These are phyloP conservation scores for Pythium diclinum DNA, from an alignment of 352 stramenopile species.

Conservation along the genomic window DNA sequence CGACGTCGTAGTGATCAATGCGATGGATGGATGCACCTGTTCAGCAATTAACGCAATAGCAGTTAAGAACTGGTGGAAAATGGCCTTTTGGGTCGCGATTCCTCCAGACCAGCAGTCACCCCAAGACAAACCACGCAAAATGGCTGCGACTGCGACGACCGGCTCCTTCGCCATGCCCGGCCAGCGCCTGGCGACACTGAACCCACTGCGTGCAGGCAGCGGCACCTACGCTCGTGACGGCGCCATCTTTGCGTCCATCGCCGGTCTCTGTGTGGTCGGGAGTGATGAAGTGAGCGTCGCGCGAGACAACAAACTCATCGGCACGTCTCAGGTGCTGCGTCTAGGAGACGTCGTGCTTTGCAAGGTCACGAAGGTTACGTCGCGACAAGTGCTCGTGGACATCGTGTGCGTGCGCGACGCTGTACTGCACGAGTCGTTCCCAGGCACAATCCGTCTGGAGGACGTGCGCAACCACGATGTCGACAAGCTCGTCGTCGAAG, in stretches of 20 bases:
- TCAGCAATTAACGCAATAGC: slow-evolving; percentile 1
- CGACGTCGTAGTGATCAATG: not conserved
- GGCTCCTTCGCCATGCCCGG: slow-evolving; percentile 48
- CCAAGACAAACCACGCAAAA: slow-evolving; percentile 19
- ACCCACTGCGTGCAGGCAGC: slow-evolving; percentile 37
- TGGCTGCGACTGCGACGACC: slow-evolving; percentile 17
- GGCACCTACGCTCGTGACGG: slow-evolving; percentile 61
- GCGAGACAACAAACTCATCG: slow-evolving; percentile 52
- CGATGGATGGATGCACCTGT: slow-evolving; percentile 3
- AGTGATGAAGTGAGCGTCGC: slow-evolving; percentile 44
- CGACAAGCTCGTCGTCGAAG: slow-evolving; percentile 79
- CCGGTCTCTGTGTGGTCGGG: slow-evolving; percentile 41
- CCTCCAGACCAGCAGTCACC: slow-evolving; percentile 10
- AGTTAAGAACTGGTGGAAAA: not conserved
- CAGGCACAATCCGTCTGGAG: slow-evolving; percentile 72
- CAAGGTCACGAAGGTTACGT: slow-evolving; percentile 63
- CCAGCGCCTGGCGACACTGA: slow-evolving; percentile 44
- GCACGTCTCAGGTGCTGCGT: slow-evolving; percentile 65
- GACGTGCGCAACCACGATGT: slow-evolving; percentile 78
- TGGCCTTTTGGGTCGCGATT: not conserved
- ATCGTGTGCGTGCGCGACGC: slow-evolving; percentile 66
- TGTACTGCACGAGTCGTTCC: slow-evolving; percentile 79
- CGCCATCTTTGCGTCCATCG: slow-evolving; percentile 69
- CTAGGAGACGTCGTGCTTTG: slow-evolving; percentile 67
- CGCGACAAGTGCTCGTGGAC: slow-evolving; percentile 73